Evolutionary conservation across 768 basidiomycete species (phyloP).

Genomic region (Tylopilus intermedius): DNA sequence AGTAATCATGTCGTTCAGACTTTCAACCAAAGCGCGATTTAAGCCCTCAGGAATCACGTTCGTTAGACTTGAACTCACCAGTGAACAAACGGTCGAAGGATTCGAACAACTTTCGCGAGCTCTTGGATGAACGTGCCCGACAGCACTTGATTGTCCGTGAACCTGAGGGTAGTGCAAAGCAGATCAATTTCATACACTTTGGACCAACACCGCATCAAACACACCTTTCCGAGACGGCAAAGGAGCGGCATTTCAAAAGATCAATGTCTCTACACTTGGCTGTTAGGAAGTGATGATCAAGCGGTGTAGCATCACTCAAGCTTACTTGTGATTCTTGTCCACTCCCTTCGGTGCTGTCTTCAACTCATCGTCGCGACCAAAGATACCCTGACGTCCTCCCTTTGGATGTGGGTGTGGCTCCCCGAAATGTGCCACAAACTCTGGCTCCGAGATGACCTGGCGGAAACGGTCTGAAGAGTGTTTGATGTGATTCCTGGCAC

Average conservation of each 20-base stretch:
- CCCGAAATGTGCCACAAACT: constrained; percentile 78
- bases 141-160: constrained; percentile 71
- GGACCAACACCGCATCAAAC: constrained; percentile 7
- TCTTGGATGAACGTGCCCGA: constrained; percentile 58
- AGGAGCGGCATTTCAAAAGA: constrained; percentile 76
- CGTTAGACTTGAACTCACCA: constrained; percentile 42
- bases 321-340: constrained; percentile 72
- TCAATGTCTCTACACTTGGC: constrained; percentile 71
- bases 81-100: constrained; percentile 74
- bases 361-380: constrained; percentile 81
- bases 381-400: constrained; percentile 69
- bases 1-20: constrained; percentile 72
- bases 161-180: constrained; percentile 37
- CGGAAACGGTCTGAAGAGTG: constrained; percentile 60
- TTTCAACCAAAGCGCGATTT: constrained; percentile 22
- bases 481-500: constrained; percentile 54
- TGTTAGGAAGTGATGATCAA: not conserved
- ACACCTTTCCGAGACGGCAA: constrained; percentile 63
- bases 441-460: constrained; percentile 55
- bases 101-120: constrained; percentile 47
- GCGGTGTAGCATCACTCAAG: not conserved
- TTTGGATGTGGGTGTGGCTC: constrained; percentile 55
- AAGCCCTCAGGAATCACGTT: not conserved
- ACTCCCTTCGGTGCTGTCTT: constrained; percentile 91
- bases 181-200: constrained; percentile 16